These are phyloP conservation scores for Candida quercuum DNA, from an alignment of 805 yeast genomes.

Conservation along the genomic window DNA sequence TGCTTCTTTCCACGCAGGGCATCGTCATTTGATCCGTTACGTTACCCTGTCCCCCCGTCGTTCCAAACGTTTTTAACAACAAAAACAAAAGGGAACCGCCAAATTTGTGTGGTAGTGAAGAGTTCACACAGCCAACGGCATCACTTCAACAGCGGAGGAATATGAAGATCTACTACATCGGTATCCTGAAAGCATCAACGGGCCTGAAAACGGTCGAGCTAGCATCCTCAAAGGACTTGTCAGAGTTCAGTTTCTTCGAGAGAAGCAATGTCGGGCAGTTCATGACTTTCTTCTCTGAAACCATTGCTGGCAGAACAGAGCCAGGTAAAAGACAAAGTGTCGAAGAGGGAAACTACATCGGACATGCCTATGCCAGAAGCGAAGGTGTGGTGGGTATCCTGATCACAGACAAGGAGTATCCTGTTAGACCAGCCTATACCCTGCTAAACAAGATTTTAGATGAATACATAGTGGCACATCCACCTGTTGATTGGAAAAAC, in stretches of 20 bases:
- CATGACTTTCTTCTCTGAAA: conserved; percentile 89
- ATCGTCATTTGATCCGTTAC: too few species aligned
- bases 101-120: too few species aligned
- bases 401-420: conserved; percentile 92
- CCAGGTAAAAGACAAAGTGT: conserved; percentile 92
- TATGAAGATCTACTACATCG: conserved; percentile 92
- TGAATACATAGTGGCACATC: conserved; percentile 81
- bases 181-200: conserved; percentile 62
- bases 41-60: too few species aligned
- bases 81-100: too few species aligned
- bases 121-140: neutral
- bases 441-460: conserved; percentile 85
- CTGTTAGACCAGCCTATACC: conserved; percentile 94
- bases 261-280: conserved; percentile 79
- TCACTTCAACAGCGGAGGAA: neutral
- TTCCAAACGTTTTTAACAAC: too few species aligned
- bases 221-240: conserved; percentile 72
- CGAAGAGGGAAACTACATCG: conserved; percentile 81
- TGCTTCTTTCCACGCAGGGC: too few species aligned
- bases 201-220: conserved; percentile 69
- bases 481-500: conserved; percentile 62
- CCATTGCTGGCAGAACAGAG: conserved; percentile 82
- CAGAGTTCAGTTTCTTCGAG: conserved; percentile 87
- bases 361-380: conserved; percentile 84
- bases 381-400: conserved; percentile 92